Conservation (phyloP, 192 early-diverging fungal genomes). For the Globomyces pollinis-pini region DNA sequence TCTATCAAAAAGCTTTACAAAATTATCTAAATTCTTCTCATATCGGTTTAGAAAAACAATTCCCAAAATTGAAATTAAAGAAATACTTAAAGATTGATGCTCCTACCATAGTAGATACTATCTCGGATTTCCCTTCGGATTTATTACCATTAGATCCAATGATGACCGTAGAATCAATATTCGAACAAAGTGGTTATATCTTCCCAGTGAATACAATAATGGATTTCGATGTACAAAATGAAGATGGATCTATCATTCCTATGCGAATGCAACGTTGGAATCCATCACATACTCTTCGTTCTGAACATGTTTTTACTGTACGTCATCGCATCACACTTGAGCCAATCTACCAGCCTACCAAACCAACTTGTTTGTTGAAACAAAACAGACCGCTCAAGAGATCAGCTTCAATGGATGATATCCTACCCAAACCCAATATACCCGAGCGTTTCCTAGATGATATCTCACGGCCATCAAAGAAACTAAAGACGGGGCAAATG, state of each 20-base stretch:
- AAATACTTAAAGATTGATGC: no score
- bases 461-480: no score
- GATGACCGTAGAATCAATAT: not conserved
- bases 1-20: no score
- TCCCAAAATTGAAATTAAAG: no score
- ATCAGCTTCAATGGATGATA: not conserved
- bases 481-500: not conserved
- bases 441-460: no score
- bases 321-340: not conserved
- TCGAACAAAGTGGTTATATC: not conserved
- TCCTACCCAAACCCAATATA: not conserved
- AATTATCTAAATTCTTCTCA: no score
- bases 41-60: no score
- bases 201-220: constrained; percentile 1
- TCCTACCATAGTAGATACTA: not conserved
- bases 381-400: no score
- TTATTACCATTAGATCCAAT: not conserved
- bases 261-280: constrained; percentile 1
- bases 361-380: no score
- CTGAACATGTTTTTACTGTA: not conserved
- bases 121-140: not conserved
- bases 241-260: not conserved
- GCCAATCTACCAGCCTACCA: not conserved
- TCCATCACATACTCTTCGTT: not conserved
- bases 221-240: not conserved